A percentile compares a stretch with the other conserved stretches of the same genome.
phyloP scores from a whole-genome alignment of 73 alveolate species.

The Paramecium pentaurelia region DNA sequence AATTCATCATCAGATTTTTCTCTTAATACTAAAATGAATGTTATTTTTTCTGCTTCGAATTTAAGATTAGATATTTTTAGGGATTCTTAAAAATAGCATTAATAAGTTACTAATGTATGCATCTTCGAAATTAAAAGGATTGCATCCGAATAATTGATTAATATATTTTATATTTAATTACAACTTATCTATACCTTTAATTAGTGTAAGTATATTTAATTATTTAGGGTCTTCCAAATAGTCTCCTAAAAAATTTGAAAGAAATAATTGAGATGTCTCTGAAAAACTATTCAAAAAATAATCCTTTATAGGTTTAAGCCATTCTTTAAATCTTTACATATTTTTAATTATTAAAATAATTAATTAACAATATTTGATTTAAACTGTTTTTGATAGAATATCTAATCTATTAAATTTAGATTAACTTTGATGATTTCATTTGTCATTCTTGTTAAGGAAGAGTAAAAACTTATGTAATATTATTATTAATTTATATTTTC shows the following conservation, averaged over 20 bases:
- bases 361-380: not conserved
- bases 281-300: slow-evolving; percentile 18
- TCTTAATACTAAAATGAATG: not conserved
- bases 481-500: too few species aligned
- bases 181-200: not conserved
- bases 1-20: not conserved
- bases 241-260: not conserved
- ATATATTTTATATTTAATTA: not conserved
- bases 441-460: too few species aligned
- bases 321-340: not conserved
- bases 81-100: not conserved
- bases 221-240: slow-evolving; percentile 32
- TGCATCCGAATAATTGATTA: not conserved
- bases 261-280: not conserved
- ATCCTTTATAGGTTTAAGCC: not conserved
- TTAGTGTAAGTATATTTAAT: not conserved
- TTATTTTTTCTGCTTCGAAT: not conserved
- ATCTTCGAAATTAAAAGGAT: not conserved
- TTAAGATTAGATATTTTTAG: not conserved
- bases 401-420: too few species aligned
- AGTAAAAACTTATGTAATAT: too few species aligned
- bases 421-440: too few species aligned
- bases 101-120: not conserved
- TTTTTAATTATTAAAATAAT: not conserved
- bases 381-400: not conserved